Conservation (phyloP, 352 stramenopile genomes). For the Pythium brassicae region DNA sequence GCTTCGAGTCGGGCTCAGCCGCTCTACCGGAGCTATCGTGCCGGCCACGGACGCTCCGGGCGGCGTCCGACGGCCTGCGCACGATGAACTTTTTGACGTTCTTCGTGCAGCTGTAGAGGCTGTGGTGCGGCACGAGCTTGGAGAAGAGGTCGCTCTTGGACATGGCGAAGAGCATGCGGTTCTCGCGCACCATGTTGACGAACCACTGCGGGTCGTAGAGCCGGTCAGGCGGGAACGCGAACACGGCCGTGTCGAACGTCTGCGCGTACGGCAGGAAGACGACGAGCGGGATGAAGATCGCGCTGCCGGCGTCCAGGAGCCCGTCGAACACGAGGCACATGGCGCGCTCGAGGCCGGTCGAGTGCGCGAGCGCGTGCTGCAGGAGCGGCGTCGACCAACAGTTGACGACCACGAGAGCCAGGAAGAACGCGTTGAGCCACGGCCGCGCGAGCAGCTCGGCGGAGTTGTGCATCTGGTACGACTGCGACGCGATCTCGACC, state of each 20-base stretch:
- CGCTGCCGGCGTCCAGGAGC: constrained; percentile 17
- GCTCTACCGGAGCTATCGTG: not conserved
- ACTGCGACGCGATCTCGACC: constrained; percentile 21
- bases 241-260: constrained; percentile 5
- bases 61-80: not conserved
- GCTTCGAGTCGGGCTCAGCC: not conserved
- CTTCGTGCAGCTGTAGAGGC: constrained; percentile 15
- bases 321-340: constrained; percentile 24
- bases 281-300: constrained; percentile 24
- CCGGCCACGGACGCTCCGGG: not conserved
- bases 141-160: constrained; percentile 12
- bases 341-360: constrained; percentile 18
- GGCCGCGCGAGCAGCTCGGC: constrained; percentile 10
- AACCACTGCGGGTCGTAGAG: constrained; percentile 21
- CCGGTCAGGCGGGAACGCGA: constrained; percentile 9
- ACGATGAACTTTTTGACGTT: constrained; percentile 20
- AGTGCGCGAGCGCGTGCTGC: constrained; percentile 16
- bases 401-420: constrained; percentile 15
- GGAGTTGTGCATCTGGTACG: constrained; percentile 17
- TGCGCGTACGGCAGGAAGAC: constrained; percentile 12
- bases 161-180: constrained; percentile 19
- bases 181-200: constrained; percentile 20
- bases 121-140: constrained; percentile 19
- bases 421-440: constrained; percentile 19
- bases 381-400: constrained; percentile 18